phyloP scores from a whole-genome alignment of 2,329 filamentous ascomycete species.

The Plenodomus tracheiphilus region DNA sequence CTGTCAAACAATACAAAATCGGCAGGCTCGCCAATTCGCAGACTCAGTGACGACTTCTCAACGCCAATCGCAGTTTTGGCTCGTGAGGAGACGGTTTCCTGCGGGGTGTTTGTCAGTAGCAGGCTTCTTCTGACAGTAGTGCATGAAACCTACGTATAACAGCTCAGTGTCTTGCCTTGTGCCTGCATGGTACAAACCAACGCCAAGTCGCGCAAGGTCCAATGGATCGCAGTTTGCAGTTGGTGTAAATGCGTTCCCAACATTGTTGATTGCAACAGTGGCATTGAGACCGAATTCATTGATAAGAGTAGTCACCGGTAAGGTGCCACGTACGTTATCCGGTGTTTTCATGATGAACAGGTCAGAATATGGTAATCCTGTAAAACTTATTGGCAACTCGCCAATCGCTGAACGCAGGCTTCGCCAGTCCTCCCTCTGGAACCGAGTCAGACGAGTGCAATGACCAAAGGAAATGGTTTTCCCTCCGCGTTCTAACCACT shows the following conservation, averaged over 20 bases:
- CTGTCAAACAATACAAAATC: constrained; percentile 50
- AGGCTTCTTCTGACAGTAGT: constrained; percentile 2
- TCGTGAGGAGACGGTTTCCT: constrained; percentile 55
- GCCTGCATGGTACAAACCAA: constrained; percentile 70
- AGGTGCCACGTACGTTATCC: constrained; percentile 58
- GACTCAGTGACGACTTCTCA: constrained; percentile 28
- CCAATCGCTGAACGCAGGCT: constrained; percentile 54
- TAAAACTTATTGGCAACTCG: constrained; percentile 64
- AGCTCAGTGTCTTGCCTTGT: constrained; percentile 61
- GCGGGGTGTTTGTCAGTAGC: constrained; percentile 21
- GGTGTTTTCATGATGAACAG: constrained; percentile 69
- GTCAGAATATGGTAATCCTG: constrained; percentile 72
- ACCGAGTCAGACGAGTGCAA: constrained; percentile 67
- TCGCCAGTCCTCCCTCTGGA: constrained; percentile 55
- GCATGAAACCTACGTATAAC: constrained; percentile 55
- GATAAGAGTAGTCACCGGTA: constrained; percentile 65
- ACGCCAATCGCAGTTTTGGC: constrained; percentile 49
- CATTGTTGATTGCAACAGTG: constrained; percentile 70
- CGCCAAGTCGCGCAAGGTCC: constrained; percentile 49
- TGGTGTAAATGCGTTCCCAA: constrained; percentile 75
- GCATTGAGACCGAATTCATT: constrained; percentile 60
- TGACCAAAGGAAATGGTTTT: constrained; percentile 60
- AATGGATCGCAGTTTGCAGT: constrained; percentile 70
- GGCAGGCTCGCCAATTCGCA: constrained; percentile 44
- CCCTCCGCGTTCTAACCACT: constrained; percentile 52